Conservation (phyloP, 768 basidiomycete genomes). For the Amanita polypyramis region DNA sequence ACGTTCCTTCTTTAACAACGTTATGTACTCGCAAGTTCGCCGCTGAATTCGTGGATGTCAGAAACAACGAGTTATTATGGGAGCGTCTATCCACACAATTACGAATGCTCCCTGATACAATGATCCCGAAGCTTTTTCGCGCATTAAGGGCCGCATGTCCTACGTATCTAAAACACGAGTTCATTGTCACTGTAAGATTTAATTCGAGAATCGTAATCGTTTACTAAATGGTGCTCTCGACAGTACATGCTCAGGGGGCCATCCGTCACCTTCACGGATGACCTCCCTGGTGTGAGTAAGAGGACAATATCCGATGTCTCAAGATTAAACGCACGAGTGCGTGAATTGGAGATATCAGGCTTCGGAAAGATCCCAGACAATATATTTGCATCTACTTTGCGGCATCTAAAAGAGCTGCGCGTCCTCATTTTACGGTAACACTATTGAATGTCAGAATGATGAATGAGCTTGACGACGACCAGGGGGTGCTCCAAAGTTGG, state of each 20-base stretch:
- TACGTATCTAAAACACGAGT: conserved; percentile 37
- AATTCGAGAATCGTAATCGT: background rate
- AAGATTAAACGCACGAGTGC: conserved; percentile 26
- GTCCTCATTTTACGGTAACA: conserved; percentile 44
- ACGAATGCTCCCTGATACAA: conserved; percentile 37
- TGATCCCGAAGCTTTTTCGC: conserved; percentile 40
- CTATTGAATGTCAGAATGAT: background rate
- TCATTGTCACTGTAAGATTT: conserved; percentile 40
- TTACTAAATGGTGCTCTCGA: background rate
- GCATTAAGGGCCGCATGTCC: conserved; percentile 41
- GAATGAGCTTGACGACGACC: conserved; percentile 5
- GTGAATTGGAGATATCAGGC: conserved; percentile 38
- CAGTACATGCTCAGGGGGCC: conserved; percentile 53
- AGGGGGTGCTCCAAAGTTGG: conserved; percentile 57
- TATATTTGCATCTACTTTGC: conserved; percentile 39
- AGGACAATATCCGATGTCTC: conserved; percentile 37
- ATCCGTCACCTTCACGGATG: conserved; percentile 33
- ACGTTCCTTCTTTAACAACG: conserved; percentile 34
- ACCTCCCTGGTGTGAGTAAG: conserved; percentile 41
- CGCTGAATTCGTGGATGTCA: conserved; percentile 28
- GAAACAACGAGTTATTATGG: conserved; percentile 29
- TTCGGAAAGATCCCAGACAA: conserved; percentile 41
- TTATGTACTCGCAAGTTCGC: conserved; percentile 46
- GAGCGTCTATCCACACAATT: conserved; percentile 27
- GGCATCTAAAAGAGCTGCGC: conserved; percentile 31